Evolutionary conservation across 2,329 filamentous ascomycete genomes (phyloP).

Genomic region (Tolypocladium sp.): DNA sequence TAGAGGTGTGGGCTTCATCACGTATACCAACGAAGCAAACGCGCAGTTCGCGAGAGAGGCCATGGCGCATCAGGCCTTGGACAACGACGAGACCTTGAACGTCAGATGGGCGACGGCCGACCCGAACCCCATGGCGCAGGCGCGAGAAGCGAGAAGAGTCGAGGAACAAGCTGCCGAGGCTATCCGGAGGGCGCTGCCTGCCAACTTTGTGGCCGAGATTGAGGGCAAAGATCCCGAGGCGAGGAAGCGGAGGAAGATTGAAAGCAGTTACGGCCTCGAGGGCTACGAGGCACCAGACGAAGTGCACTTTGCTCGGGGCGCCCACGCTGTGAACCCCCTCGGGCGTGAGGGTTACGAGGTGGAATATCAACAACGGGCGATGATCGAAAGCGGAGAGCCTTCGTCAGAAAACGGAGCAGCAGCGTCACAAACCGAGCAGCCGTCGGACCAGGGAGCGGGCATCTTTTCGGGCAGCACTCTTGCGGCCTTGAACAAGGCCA

Average conservation of each 20-base stretch:
- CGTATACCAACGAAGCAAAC: slow-evolving; percentile 84
- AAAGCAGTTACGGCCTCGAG: slow-evolving; percentile 78
- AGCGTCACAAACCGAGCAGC: slow-evolving; percentile 20
- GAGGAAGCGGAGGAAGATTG: slow-evolving; percentile 78
- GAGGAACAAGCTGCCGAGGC: slow-evolving; percentile 97
- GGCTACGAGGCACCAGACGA: slow-evolving; percentile 93
- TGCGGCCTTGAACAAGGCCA: slow-evolving; percentile 59
- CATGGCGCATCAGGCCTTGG: slow-evolving; percentile 89
- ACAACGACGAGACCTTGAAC: slow-evolving; percentile 88
- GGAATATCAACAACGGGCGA: slow-evolving; percentile 50
- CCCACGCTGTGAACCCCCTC: slow-evolving; percentile 53
- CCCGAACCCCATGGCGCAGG: slow-evolving; percentile 90
- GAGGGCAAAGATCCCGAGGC: slow-evolving; percentile 85
- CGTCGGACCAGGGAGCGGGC: slow-evolving; percentile 36
- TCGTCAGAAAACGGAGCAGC: slow-evolving; percentile 24
- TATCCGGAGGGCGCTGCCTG: slow-evolving; percentile 77
- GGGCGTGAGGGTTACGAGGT: slow-evolving; percentile 52
- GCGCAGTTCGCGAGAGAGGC: slow-evolving; percentile 88
- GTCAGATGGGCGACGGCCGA: slow-evolving; percentile 96
- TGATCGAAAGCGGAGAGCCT: slow-evolving; percentile 48
- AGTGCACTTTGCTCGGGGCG: slow-evolving; percentile 80
- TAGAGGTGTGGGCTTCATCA: slow-evolving; percentile 88
- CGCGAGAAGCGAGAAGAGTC: slow-evolving; percentile 76
- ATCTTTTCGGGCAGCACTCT: slow-evolving; percentile 80
- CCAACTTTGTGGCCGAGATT: slow-evolving; percentile 85